Percentiles rank a stretch among this genome's conserved stretches.
Conservation (phyloP, 192 early-diverging fungal species). For the Physocladia obscura region DNA sequence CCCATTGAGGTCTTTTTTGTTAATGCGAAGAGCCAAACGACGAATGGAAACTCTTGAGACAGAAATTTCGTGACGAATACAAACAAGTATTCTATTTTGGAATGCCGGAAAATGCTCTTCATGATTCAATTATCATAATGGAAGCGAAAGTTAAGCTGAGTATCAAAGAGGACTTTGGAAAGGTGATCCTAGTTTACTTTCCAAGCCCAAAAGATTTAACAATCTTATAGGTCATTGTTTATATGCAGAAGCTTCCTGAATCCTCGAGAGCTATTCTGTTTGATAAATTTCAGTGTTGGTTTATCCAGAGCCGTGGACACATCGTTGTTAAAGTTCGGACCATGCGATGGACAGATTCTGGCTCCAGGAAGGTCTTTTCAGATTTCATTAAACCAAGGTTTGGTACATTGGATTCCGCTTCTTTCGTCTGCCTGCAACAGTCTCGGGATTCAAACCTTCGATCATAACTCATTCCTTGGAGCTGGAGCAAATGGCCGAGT, state of each 20-base stretch:
- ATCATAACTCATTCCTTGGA: neutral
- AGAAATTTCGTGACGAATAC: neutral
- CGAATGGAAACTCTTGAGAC: neutral
- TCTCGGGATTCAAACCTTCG: neutral
- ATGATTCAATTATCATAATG: neutral
- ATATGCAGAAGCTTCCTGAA: neutral
- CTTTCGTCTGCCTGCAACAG: neutral
- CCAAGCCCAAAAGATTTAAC: neutral
- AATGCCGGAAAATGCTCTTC: neutral
- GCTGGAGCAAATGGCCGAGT: neutral
- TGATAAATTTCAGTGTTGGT: neutral
- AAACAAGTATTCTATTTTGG: neutral
- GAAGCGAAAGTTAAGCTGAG: neutral
- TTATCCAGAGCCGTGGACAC: neutral
- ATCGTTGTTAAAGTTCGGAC: neutral
- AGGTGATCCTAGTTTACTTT: neutral
- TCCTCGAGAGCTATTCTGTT: neutral
- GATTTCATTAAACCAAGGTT: neutral
- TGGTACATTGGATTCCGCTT: neutral
- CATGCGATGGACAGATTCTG: neutral
- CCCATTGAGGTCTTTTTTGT: neutral
- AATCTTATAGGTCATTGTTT: neutral
- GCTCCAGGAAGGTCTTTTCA: neutral
- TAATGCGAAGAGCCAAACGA: neutral
- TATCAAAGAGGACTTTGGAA: neutral